Conservation (phyloP, 1,139 yeast species). For the Hyphopichia burtonii region DNA sequence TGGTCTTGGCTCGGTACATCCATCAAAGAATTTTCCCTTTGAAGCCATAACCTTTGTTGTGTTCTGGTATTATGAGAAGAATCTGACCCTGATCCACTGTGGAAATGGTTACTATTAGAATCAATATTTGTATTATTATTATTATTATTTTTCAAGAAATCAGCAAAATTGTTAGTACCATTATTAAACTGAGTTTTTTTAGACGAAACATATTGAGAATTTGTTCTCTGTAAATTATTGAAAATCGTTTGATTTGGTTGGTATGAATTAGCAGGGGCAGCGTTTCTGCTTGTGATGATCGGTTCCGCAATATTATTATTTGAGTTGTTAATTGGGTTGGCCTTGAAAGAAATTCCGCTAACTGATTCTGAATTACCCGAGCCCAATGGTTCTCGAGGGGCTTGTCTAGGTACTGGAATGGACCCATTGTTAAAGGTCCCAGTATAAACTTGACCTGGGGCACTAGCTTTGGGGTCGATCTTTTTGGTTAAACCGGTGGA, state of each 20-base stretch:
- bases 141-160: slow-evolving; percentile 19
- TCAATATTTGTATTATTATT: slow-evolving; percentile 6
- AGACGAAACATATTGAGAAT: slow-evolving; percentile 30
- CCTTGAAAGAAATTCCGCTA: slow-evolving; percentile 39
- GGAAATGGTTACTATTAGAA: slow-evolving; percentile 11
- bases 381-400: slow-evolving; percentile 14
- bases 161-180: slow-evolving; percentile 32
- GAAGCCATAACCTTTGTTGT: slow-evolving; percentile 80
- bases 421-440: neutral
- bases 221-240: slow-evolving; percentile 42
- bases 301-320: slow-evolving; percentile 29
- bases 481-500: slow-evolving; percentile 45
- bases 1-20: slow-evolving; percentile 48
- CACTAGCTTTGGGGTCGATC: slow-evolving; percentile 21
- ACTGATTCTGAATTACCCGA: slow-evolving; percentile 20
- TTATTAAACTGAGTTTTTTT: slow-evolving; percentile 21
- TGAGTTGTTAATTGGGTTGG: slow-evolving; percentile 27
- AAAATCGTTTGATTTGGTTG: slow-evolving; percentile 48
- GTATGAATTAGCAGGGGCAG: slow-evolving; percentile 36
- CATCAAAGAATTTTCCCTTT: slow-evolving; percentile 69
- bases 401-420: slow-evolving; percentile 1
- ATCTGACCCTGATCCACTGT: slow-evolving; percentile 11
- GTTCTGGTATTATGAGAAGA: slow-evolving; percentile 57
- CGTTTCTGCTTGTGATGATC: slow-evolving; percentile 34
- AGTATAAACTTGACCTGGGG: neutral